Percentiles rank a stretch among this genome's conserved stretches.
These are phyloP conservation scores for Elasticomyces elasticus DNA, from an alignment of 495 filamentous ascomycete genomes.

Conservation along the genomic window DNA sequence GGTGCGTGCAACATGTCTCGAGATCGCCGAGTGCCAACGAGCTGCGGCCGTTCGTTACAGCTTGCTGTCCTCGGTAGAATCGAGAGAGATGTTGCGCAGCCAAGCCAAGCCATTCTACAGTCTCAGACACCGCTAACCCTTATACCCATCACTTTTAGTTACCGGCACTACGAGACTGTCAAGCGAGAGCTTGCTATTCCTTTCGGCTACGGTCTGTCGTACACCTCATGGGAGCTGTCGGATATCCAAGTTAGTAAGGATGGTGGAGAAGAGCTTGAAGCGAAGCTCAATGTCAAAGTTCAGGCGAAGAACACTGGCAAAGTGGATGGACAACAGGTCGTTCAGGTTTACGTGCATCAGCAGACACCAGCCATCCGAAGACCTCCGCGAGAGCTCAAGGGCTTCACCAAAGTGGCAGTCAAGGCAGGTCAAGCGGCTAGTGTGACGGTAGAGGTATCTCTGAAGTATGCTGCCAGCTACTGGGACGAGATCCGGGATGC, in stretches of 20 bases:
- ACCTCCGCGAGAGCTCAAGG: conserved; percentile 56
- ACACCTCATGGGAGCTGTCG: conserved; percentile 51
- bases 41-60: too few relatives aligned
- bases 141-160: too few relatives aligned
- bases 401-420: conserved; percentile 57
- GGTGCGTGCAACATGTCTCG: too few relatives aligned
- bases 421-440: conserved; percentile 48
- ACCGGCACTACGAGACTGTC: conserved; percentile 71
- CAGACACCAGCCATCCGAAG: conserved; percentile 50
- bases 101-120: too few relatives aligned
- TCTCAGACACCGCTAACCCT: too few relatives aligned
- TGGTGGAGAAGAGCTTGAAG: conserved; percentile 24
- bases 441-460: conserved; percentile 49
- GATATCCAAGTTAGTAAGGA: conserved; percentile 32
- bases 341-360: conserved; percentile 56
- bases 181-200: conserved; percentile 57
- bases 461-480: conserved; percentile 68
- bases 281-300: conserved; percentile 42
- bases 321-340: conserved; percentile 53
- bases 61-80: too few relatives aligned
- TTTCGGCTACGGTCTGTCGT: conserved; percentile 73
- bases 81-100: too few relatives aligned
- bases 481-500: conserved; percentile 59
- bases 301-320: conserved; percentile 48
- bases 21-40: too few relatives aligned